Base-by-base conservation (phyloP, 2,329 filamentous ascomycete species). In the Clarireedia sp. region DNA sequence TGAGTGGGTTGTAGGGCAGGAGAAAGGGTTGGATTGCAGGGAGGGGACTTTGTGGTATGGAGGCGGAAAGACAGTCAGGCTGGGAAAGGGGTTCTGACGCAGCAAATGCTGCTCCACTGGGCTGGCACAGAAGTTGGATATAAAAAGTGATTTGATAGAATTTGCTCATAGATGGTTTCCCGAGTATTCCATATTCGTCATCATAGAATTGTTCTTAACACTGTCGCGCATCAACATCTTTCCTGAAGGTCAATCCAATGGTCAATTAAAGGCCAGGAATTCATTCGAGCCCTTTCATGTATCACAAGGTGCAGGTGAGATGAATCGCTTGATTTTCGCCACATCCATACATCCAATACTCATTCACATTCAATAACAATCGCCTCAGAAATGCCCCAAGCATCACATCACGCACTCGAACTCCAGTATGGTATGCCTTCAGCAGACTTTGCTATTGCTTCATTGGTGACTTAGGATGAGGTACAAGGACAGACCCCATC, bases 1-100 rank as follows among this genome's bases (percentile, higher is more conserved):
- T 0, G 87, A 94, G 66, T 96, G 92, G 90, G 74, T 87, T 23
- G 83, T 96, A n/a, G 91, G 92, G 0, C 82, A 95, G 64, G 90
- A 92, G 69, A 86, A 77, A 63, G 91, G 91, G 0, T 72, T 96
- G 54, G 87, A 92, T 65, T 83, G 82, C 57, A 80, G 89, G 45
- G 81, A 79, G 60, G 92, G 92, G 0, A 76, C 78, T 5, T 71
- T 96, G 45, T 97, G 91, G 90, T 96, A 96, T 73, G 92, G 87
- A 37, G 88, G 84, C 24, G 91, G 91, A 0, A 79, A 87, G 60
- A 86, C 82, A 3, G 77, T 95, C 57, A 72, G 77, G 66, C 53
- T 77, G 17, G 82, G 82, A 17, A 81, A 84, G 68, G 82, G 82
- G 0, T 85, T 83, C 66, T 85, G 9, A 45, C 6, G 38, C 16